phyloP scores from a whole-genome alignment of 1,139 yeast species.

The Hemisphaericaspora xylofermentans region DNA sequence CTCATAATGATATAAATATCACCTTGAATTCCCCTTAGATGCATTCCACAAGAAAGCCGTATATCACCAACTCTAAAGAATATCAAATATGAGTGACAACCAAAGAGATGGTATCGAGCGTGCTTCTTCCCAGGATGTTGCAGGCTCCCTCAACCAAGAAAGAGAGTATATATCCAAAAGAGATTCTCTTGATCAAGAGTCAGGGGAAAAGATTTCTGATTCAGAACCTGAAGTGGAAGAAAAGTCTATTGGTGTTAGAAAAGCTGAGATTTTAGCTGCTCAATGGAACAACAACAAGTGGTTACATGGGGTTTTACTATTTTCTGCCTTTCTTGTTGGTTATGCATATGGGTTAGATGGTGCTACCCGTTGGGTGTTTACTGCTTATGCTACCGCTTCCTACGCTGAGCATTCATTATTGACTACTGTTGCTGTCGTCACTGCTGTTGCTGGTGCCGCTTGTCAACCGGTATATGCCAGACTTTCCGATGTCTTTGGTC shows the following conservation, averaged over 20 bases:
- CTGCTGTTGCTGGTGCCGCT: slow-evolving; percentile 68
- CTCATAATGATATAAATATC: neutral
- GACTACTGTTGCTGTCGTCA: slow-evolving; percentile 64
- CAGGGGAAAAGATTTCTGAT: slow-evolving; percentile 3
- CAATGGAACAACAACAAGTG: slow-evolving; percentile 25
- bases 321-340: slow-evolving; percentile 57
- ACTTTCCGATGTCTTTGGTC: slow-evolving; percentile 68
- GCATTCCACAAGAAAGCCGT: neutral
- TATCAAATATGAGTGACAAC: slow-evolving; percentile 2
- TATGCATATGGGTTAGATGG: slow-evolving; percentile 71
- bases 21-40: neutral
- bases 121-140: slow-evolving; percentile 4
- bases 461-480: slow-evolving; percentile 71
- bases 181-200: slow-evolving; percentile 2
- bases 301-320: slow-evolving; percentile 38
- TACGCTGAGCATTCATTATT: slow-evolving; percentile 59
- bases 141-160: slow-evolving; percentile 2
- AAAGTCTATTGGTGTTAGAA: slow-evolving; percentile 30
- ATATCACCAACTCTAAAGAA: neutral
- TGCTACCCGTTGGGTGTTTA: slow-evolving; percentile 49
- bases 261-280: slow-evolving; percentile 33
- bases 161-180: neutral
- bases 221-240: slow-evolving; percentile 10
- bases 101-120: slow-evolving; percentile 6
- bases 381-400: slow-evolving; percentile 54